Conservation (phyloP, 2,329 filamentous ascomycete genomes). For the Cladosporium sp. region DNA sequence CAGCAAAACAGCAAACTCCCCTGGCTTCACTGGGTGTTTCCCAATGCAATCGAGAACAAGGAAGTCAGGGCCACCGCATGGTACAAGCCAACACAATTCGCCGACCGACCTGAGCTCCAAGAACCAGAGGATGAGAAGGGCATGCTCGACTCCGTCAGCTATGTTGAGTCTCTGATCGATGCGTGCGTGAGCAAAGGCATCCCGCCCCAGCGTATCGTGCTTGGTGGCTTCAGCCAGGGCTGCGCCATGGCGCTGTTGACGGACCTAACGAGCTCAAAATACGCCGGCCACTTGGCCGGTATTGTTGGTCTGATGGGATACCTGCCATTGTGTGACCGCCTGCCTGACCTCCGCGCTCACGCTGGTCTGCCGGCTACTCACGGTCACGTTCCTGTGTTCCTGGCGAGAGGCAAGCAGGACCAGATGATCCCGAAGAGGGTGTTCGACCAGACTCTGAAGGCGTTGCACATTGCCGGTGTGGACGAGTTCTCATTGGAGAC, state of each 20-base stretch:
- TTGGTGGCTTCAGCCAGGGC: slow-evolving; percentile 47
- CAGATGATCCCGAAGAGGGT: slow-evolving; percentile 43
- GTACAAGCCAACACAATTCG: slow-evolving; percentile 40
- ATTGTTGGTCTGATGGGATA: slow-evolving; percentile 45
- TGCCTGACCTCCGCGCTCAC: slow-evolving; percentile 36
- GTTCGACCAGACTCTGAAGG: slow-evolving; percentile 40
- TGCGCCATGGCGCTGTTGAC: slow-evolving; percentile 42
- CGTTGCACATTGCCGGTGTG: slow-evolving; percentile 36
- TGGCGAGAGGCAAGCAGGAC: slow-evolving; percentile 45
- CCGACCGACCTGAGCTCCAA: slow-evolving; percentile 39
- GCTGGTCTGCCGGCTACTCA: slow-evolving; percentile 32
- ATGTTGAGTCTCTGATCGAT: slow-evolving; percentile 41
- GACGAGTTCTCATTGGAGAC: slow-evolving; percentile 35
- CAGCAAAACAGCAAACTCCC: slow-evolving; percentile 45
- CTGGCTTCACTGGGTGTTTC: slow-evolving; percentile 47
- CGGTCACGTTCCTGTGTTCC: slow-evolving; percentile 39
- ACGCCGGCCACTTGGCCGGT: slow-evolving; percentile 37
- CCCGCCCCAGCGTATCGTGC: slow-evolving; percentile 38
- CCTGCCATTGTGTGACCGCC: slow-evolving; percentile 38
- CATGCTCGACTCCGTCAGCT: slow-evolving; percentile 36
- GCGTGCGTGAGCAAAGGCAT: slow-evolving; percentile 38
- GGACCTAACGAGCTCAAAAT: slow-evolving; percentile 36
- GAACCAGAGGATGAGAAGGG: slow-evolving; percentile 45
- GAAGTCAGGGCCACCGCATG: slow-evolving; percentile 45
- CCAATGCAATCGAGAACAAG: slow-evolving; percentile 45